Percentiles rank a stretch among this genome's conserved stretches.
Conservation (phyloP, 306 rosid species). For the Vigna trinervia region DNA sequence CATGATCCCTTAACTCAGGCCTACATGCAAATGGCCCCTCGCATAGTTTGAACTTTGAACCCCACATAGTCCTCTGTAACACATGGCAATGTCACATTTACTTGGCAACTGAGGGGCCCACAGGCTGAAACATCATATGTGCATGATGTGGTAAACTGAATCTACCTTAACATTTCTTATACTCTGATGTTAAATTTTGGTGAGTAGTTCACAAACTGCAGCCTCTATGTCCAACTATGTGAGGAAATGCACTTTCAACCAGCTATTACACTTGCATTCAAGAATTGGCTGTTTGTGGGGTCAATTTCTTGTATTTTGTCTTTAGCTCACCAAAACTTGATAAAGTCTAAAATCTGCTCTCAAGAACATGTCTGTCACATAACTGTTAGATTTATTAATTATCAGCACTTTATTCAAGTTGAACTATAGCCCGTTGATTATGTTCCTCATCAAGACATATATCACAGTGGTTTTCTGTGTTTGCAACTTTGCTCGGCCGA, state of each 20-base stretch:
- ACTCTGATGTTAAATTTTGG: conserved; percentile 11
- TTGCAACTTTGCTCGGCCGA: conserved; percentile 25
- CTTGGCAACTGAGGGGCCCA: conserved; percentile 41
- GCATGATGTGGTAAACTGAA: not conserved
- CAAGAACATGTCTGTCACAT: conserved; percentile 38
- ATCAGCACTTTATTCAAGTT: conserved; percentile 28
- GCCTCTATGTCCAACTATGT: not conserved
- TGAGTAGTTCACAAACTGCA: not conserved
- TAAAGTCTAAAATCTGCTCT: conserved; percentile 16
- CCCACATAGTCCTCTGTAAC: conserved; percentile 47
- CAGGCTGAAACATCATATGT: conserved; percentile 4
- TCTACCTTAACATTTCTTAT: not conserved
- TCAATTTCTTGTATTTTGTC: conserved; percentile 15
- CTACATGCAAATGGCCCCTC: conserved; percentile 12
- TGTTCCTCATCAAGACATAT: conserved; percentile 23
- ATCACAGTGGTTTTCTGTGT: conserved; percentile 1
- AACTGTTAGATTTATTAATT: conserved; percentile 31
- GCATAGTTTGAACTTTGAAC: conserved; percentile 1
- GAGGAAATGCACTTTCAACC: not conserved
- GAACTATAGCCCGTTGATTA: conserved; percentile 15
- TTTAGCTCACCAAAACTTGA: not conserved
- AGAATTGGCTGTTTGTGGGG: conserved; percentile 39
- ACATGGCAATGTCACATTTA: conserved; percentile 54
- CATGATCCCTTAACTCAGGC: conserved; percentile 36
- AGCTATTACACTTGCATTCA: conserved; percentile 29